Base-by-base conservation (phyloP, 257 asterid species). In the Cordia subcordata region DNA sequence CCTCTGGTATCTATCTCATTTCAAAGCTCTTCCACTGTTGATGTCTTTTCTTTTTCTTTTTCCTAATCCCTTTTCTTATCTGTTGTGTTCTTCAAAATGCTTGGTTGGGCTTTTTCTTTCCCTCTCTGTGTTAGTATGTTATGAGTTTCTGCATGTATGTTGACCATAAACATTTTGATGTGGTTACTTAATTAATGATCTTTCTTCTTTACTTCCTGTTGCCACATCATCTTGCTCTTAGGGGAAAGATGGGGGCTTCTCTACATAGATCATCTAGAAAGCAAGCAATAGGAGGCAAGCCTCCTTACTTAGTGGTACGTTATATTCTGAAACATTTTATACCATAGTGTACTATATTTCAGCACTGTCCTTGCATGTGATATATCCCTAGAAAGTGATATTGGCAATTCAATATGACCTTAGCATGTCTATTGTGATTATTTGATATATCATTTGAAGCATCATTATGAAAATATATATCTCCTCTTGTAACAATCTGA, bases 241-340 rank as follows among this genome's bases (percentile, higher is more conserved):
- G 93, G 96, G 95, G 95, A 10, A 88, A 78, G 68, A 81, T 85
- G 74, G 96, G 95, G 53, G 84, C 96, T 10, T 88, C 95, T 19
- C 46, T 75, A 55, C 86, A 88, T 63, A 71, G 95, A 44, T 27
- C 68, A 45, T 58, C 56, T 11, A 75, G 82, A 71, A 77, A 53
- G 18, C 47, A 65, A 52, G 93, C 87, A 19, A 55, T 82, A 46
- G 93, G 88, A 65, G 78, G 88, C 4, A 58, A 80, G 65, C 93
- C 96, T 72, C 95, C 96, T 35, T 88, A 81, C 52, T 67, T 88
- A 22, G 75, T 3, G 86, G 96, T 88, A 71, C 42, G 49, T 49
- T 22, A 55, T 21, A 49, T 49, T 49, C 27, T 19, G 15, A 49
- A 17, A 49, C 35, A 1, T 27, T 17, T 49, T 49, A 49, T 11